Evolutionary conservation across 768 basidiomycete species (phyloP), one percentile per base, ranked within the genome.

Genomic region (Lactarius quietus): DNA sequence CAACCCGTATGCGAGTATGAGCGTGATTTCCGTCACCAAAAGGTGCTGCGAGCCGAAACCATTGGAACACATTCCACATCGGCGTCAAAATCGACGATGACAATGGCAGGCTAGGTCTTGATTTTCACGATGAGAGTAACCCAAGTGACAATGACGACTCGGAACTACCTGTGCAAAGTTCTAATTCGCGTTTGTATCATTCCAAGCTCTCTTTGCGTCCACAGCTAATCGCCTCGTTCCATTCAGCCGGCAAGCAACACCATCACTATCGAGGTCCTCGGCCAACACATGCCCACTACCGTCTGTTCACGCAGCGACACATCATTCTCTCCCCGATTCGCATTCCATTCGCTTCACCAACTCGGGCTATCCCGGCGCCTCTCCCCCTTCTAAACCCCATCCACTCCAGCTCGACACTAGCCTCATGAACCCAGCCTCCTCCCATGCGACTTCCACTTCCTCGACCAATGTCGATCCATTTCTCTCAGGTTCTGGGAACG

Each of bases 351-450:
- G 73, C 36, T 81, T 81, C 58, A 74, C 77, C 67, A 72, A 75
- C 39, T 77, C 74, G 66, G 72, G 73, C 51, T 74, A 67, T 20
- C 61, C 62, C 26, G 56, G 75, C 53, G 70, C 75, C 54, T 57
- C 69, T 28, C 38, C 64, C 28, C 69, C 72, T 39, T 74, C 77
- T 58, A 78, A 78, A 58, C 79, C 80, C 38, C 77, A 82, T 69
- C 79, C 83, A 23, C 80, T 86, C 41, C 86, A 87, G 73, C 81
- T 88, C 48, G 84, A 87, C 72, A 85, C 85, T 28, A 74, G 75
- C 56, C 74, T 79, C 48, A 76, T 72, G 70, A 54, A 59, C 31
- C 65, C 64, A 15, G 57, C 63, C 8, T 48, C 60, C 14, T 51
- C 48, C 3, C 70, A 66, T n/a, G 43, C 65, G 0, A 70, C 65